Evolutionary conservation across 768 basidiomycete species (phyloP).

Genomic region (Multifurca ochricompacta): DNA sequence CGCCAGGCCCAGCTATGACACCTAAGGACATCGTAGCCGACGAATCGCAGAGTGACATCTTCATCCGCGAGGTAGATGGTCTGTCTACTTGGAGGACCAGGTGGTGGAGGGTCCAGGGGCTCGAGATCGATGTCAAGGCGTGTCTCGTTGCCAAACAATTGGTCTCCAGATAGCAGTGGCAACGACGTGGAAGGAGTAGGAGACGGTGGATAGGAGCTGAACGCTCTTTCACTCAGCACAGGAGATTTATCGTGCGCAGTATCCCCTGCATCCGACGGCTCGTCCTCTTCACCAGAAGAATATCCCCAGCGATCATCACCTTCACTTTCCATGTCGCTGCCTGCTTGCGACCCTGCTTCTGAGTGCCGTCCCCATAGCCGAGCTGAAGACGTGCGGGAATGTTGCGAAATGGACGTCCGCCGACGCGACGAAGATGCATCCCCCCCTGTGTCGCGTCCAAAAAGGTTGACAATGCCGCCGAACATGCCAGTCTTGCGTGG

Average conservation of each 20-base stretch:
- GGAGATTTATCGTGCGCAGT: constrained; percentile 33
- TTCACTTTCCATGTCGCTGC: constrained; percentile 41
- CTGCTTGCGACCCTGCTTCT: constrained; percentile 52
- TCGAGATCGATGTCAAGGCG: constrained; percentile 74
- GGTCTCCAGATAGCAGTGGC: constrained; percentile 65
- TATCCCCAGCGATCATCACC: constrained; percentile 84
- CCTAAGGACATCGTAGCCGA: constrained; percentile 67
- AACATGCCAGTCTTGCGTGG: constrained; percentile 40
- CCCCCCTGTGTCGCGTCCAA: constrained; percentile 32
- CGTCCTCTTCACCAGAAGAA: constrained; percentile 76
- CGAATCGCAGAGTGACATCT: constrained; percentile 78
- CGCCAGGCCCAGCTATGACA: constrained; percentile 69
- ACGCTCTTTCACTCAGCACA: constrained; percentile 51
- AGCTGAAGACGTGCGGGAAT: constrained; percentile 46
- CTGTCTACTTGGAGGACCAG: constrained; percentile 80
- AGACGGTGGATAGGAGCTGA: constrained; percentile 64
- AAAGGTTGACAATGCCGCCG: constrained; percentile 60
- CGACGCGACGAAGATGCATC: constrained; percentile 36
- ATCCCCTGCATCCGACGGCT: constrained; percentile 37
- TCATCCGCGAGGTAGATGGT: constrained; percentile 83
- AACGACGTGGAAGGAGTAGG: constrained; percentile 43
- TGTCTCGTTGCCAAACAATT: constrained; percentile 75
- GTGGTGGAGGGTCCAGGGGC: constrained; percentile 59
- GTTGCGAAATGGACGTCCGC: constrained; percentile 49
- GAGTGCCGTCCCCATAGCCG: constrained; percentile 45